Evolutionary conservation across 306 rosid species (phyloP), one percentile per base, ranked within the genome.

Genomic region (Casuarina equisetifolia): DNA sequence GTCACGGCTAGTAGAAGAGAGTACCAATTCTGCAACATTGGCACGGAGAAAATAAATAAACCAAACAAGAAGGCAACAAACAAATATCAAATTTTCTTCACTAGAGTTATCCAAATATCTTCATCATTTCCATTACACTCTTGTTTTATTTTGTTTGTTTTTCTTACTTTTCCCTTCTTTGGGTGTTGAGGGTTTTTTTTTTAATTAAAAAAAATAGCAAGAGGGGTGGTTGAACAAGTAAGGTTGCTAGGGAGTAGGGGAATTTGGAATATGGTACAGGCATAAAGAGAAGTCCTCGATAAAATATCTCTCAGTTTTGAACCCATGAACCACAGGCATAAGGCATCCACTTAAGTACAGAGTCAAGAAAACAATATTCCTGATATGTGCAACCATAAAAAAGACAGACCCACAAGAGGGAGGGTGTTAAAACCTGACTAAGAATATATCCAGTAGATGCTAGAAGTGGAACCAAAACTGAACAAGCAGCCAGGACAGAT

Each of bases 401-500:
- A 40, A 66, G 32, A 25, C 32, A 25, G 32, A 25, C 32, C 72
- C 10, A 69, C 50, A 70, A 69, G 55, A 70, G 48, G 17, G 74
- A 39, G 66, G 74, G 80, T 81, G 83, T 19, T 19, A 76, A 78
- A 38, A 92, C 99, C 99, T 92, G 93, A 69, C 97, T 89, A 81
- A 88, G 73, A 76, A 92, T 85, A 84, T 95, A 89, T 82, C 99
- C 97, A 2, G 97, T 88, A 44, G 99, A 88, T 74, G 99, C 92
- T 75, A 92, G 71, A 77, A 95, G 85, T 32, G 97, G 99, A 85
- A 95, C 92, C 75, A 95, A 92, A 79, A 91, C 83, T 12, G 91
- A 89, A 86, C 97, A 95, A 77, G 99, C 90, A 52, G 89, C 99
- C 48, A 95, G 75, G 72, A 92, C 97, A 77, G 97, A 95, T 55